phyloP scores from a whole-genome alignment of 257 asterid genomes.

The Penstemon davidsonii region DNA sequence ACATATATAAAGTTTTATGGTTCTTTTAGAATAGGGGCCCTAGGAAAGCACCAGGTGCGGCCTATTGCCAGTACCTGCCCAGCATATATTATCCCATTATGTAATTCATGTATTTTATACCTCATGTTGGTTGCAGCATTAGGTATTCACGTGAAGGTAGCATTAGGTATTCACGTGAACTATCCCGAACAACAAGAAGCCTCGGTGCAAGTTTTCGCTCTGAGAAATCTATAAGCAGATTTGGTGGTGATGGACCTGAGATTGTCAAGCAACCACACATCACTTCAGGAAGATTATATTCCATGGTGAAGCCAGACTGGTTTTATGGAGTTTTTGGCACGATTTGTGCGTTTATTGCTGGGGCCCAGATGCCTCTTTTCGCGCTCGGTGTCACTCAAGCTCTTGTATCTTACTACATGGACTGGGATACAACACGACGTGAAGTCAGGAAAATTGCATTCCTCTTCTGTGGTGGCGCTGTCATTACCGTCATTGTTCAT shows the following conservation, averaged over 20 bases:
- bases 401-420: constrained; percentile 96
- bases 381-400: constrained; percentile 97
- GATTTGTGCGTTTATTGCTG: constrained; percentile 75
- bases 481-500: constrained; percentile 71
- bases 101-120: not conserved
- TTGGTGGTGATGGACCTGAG: constrained; percentile 70
- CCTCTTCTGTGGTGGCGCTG: constrained; percentile 87
- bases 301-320: constrained; percentile 95
- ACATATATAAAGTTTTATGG: no score
- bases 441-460: constrained; percentile 80
- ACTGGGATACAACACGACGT: constrained; percentile 83
- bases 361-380: constrained; percentile 94
- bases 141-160: constrained; percentile 80
- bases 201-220: constrained; percentile 92
- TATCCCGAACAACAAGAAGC: constrained; percentile 82
- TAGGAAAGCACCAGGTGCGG: no score
- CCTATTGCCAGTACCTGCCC: no score
- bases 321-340: constrained; percentile 76
- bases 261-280: constrained; percentile 38
- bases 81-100: not conserved
- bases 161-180: constrained; percentile 67
- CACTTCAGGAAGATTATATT: constrained; percentile 62
- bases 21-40: no score
- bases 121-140: constrained; percentile 39
- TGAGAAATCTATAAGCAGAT: constrained; percentile 64